These are phyloP conservation scores for Neofusicoccum kwambonambiense DNA, from an alignment of 2,329 filamentous ascomycete genomes.

Conservation along the genomic window DNA sequence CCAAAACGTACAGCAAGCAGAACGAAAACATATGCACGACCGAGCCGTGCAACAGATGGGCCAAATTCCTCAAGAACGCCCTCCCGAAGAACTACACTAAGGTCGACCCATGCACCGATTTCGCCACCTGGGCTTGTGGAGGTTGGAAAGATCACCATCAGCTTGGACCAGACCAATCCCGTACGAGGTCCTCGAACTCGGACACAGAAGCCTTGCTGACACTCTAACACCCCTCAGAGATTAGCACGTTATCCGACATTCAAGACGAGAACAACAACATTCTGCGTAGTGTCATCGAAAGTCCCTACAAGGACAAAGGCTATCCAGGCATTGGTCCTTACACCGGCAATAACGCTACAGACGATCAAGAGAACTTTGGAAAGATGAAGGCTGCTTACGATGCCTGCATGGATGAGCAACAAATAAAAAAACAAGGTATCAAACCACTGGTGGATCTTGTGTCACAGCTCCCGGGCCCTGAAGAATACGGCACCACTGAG, in stretches of 20 bases:
- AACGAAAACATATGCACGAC: neutral
- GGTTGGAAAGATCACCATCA: conserved; percentile 66
- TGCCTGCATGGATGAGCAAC: conserved; percentile 63
- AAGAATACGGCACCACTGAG: neutral
- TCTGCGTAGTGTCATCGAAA: neutral
- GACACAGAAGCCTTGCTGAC: no score
- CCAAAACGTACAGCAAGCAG: no score
- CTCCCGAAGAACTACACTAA: conserved; percentile 52
- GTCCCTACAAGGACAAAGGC: neutral
- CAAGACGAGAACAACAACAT: neutral
- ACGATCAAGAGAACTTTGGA: conserved; percentile 62
- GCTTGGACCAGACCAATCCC: conserved; percentile 59
- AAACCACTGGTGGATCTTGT: conserved; percentile 55
- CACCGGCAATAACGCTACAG: conserved; percentile 28
- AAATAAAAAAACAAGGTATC: conserved; percentile 55
- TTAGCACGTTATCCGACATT: neutral
- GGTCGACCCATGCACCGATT: conserved; percentile 68
- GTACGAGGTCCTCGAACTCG: neutral
- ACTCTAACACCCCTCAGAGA: neutral
- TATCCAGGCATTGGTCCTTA: conserved; percentile 10
- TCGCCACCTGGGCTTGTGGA: conserved; percentile 66
- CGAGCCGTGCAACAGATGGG: neutral
- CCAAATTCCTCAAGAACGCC: neutral
- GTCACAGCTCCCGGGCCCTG: conserved; percentile 27
- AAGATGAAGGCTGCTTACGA: conserved; percentile 65